A percentile compares a stretch with the other conserved stretches of the same genome.
phyloP scores from a whole-genome alignment of 1,284 basidiomycete genomes.

The Ganoderma lucidum region DNA sequence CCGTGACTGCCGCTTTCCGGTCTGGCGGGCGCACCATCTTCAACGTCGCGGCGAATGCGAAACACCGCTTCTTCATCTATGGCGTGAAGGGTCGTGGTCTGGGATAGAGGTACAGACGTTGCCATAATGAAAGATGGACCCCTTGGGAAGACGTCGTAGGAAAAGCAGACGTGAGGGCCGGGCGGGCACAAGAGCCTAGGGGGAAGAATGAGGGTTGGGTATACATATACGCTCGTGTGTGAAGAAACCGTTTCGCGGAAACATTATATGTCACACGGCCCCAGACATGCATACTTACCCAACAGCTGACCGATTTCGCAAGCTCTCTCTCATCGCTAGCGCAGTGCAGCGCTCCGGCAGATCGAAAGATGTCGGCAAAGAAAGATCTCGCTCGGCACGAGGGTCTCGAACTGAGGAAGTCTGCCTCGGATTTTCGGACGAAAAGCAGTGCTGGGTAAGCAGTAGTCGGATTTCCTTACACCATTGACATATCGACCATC shows the following conservation, averaged over 20 bases:
- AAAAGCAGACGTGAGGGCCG: background rate
- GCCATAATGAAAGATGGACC: slow-evolving; percentile 1
- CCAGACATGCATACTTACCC: background rate
- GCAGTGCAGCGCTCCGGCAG: background rate
- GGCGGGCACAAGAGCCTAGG: background rate
- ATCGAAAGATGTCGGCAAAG: background rate
- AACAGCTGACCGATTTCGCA: background rate
- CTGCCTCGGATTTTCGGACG: background rate
- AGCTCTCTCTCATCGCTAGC: background rate
- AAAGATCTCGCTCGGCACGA: background rate
- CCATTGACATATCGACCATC: slow-evolving; percentile 55
- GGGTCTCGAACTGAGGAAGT: background rate
- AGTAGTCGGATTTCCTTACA: background rate
- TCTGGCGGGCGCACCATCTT: background rate
- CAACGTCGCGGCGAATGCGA: background rate
- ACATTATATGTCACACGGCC: background rate
- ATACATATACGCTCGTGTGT: background rate
- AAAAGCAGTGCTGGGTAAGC: background rate
- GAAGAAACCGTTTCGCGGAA: background rate
- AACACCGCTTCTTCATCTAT: slow-evolving; percentile 21
- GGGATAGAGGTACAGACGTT: slow-evolving; percentile 27
- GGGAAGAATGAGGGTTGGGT: background rate
- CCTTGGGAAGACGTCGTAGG: background rate
- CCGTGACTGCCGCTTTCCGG: background rate
- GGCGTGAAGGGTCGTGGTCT: slow-evolving; percentile 29